Evolutionary conservation across 306 rosid species (phyloP).

Genomic region (Argentina anserina): DNA sequence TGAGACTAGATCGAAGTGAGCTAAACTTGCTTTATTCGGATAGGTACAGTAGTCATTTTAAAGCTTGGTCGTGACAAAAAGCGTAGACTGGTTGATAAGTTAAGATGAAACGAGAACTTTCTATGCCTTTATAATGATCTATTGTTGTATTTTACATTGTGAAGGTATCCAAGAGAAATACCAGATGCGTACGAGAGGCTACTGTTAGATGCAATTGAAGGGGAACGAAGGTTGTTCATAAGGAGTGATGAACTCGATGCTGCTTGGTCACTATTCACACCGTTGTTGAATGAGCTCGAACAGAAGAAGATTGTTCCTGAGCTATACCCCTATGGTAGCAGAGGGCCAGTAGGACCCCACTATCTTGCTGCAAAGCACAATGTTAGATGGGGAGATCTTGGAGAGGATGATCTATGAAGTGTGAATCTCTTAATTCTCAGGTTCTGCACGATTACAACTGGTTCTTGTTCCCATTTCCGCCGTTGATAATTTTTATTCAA

Average conservation of each 20-base stretch:
- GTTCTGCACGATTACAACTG: not conserved
- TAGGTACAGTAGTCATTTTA: constrained; percentile 43
- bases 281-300: constrained; percentile 85
- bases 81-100: not conserved
- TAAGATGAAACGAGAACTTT: not conserved
- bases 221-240: constrained; percentile 84
- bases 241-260: constrained; percentile 98
- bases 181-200: constrained; percentile 97
- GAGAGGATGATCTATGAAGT: constrained; percentile 39
- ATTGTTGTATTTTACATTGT: constrained; percentile 7
- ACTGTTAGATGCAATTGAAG: constrained; percentile 89
- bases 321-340: constrained; percentile 89
- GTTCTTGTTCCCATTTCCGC: not conserved
- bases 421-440: constrained; percentile 7
- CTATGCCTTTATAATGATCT: not conserved
- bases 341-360: constrained; percentile 96
- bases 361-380: constrained; percentile 86
- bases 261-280: constrained; percentile 90
- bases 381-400: constrained; percentile 89
- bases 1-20: constrained; percentile 92
- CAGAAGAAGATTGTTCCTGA: constrained; percentile 81
- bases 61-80: not conserved
- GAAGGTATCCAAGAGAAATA: constrained; percentile 80
- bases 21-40: constrained; percentile 79
- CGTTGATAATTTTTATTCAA: not conserved